These are phyloP conservation scores for Ustilago tritici DNA, from an alignment of 1,284 basidiomycete species.

Conservation along the genomic window DNA sequence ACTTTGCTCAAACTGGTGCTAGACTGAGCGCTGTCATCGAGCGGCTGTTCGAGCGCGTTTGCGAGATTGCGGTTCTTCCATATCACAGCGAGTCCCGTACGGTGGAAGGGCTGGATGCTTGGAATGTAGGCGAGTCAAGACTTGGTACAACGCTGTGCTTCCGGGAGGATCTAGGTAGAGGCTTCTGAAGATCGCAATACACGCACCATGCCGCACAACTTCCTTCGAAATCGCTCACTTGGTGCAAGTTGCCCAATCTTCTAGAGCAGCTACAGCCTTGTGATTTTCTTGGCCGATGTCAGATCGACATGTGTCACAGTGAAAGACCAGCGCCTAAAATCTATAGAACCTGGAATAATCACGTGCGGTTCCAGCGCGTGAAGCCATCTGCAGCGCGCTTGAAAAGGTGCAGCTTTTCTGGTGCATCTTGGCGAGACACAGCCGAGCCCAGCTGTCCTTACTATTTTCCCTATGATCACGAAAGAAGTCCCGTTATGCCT, in stretches of 20 bases:
- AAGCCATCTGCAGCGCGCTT: constrained; percentile 37
- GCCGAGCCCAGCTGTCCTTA: background rate
- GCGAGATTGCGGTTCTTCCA: constrained; percentile 60
- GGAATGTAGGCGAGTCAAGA: constrained; percentile 53
- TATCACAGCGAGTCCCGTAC: constrained; percentile 22
- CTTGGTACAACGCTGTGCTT: constrained; percentile 58
- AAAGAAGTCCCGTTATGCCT: background rate
- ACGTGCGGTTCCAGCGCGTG: constrained; percentile 33
- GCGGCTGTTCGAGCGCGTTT: constrained; percentile 76
- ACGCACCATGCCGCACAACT: background rate
- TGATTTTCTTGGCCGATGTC: background rate
- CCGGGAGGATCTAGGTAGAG: constrained; percentile 46
- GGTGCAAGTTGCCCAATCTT: too few relatives aligned
- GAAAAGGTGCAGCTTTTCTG: constrained; percentile 17
- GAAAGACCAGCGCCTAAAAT: background rate
- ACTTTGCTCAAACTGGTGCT: constrained; percentile 92
- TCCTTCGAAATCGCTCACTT: too few relatives aligned
- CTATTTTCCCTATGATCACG: constrained; percentile 1
- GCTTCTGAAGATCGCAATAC: constrained; percentile 20
- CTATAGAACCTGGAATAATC: constrained; percentile 21
- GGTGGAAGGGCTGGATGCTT: constrained; percentile 7
- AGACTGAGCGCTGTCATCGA: constrained; percentile 82
- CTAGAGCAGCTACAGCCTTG: too few relatives aligned
- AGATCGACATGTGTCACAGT: constrained; percentile 3
- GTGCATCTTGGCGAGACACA: constrained; percentile 18